Evolutionary conservation across 441 rosid species (phyloP).

Genomic region (Gossypium trilobum): DNA sequence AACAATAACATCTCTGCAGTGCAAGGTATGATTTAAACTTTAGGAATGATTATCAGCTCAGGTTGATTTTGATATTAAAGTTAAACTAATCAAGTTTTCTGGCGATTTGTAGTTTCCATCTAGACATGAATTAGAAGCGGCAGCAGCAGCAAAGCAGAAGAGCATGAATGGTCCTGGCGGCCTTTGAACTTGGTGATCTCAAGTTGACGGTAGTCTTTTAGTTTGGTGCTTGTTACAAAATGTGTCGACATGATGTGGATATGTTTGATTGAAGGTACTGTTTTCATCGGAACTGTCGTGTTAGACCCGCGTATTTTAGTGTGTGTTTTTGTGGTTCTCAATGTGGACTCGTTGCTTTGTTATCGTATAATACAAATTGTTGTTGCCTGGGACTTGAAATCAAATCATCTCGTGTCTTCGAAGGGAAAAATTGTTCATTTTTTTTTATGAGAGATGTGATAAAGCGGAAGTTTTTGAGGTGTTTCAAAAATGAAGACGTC

Average conservation of each 20-base stretch:
- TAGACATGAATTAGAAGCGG: conserved; percentile 10
- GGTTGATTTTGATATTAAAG: background rate
- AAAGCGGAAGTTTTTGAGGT: background rate
- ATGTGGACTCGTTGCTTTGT: background rate
- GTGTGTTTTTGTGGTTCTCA: background rate
- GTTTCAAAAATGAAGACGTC: background rate
- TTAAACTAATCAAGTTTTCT: background rate
- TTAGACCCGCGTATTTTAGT: background rate
- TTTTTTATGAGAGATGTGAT: too few species aligned
- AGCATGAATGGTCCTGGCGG: conserved; percentile 17
- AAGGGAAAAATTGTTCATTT: background rate
- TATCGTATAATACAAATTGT: background rate
- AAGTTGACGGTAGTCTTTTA: background rate
- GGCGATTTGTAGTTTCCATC: conserved; percentile 20
- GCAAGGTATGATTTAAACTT: conserved; percentile 41
- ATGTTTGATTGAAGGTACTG: conserved; percentile 1
- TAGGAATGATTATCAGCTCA: background rate
- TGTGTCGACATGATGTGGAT: conserved; percentile 29
- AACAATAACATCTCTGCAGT: conserved; percentile 62
- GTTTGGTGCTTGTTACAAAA: conserved; percentile 6
- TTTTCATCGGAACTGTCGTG: background rate
- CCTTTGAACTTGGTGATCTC: background rate
- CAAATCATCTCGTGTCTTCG: background rate
- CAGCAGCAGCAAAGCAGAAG: conserved; percentile 13
- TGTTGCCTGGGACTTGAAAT: background rate